Evolutionary conservation across 2,329 filamentous ascomycete species (phyloP), one percentile per base, ranked within the genome.

Genomic region (Cadophora sp.): DNA sequence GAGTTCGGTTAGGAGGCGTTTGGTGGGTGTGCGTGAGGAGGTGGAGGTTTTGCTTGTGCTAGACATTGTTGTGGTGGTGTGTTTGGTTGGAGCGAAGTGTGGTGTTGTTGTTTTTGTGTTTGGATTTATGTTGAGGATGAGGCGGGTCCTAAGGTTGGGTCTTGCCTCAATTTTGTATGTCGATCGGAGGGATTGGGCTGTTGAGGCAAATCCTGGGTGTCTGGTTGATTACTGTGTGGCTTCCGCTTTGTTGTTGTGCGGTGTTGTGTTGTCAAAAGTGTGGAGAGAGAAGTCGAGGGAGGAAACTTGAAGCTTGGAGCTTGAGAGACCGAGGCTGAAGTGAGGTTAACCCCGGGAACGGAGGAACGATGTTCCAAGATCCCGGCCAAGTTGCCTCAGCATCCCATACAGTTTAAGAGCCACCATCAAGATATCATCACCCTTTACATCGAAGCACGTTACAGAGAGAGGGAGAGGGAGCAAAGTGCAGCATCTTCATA

Each of bases 1-100:
- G 62, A 89, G 80, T 77, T 90, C 87, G 74, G 84, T 85, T 69
- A 88, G 77, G 68, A 90, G 81, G 27, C 87, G 83, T 74, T 84
- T 85, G 39, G 84, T 81, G 24, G 87, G 86, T 70, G 78, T 82
- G 51, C 68, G 56, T 36, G 64, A 65, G 36, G 66, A 66, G 56
- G 68, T 65, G 55, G 64, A 61, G 48, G 47, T 16, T 33, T 33
- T 67, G 60, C 56, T 61, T 39, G 59, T 36, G 58, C 59, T 65
- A 11, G 66, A 66, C 64, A 66, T 68, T n/a, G 14, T 60, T 20
- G 47, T 27, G 1, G 47, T 36, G 45, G 20, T 64, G 24, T 36
- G 45, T 20, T 39, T 45, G 50, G 6, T 39, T 56, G 14, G 18
- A 24, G 58, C 9, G 30, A 24, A 33, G 18, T n/a, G 51, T 47